Evolutionary conservation across 352 stramenopile genomes (phyloP).

Genomic region (Globisporangium paroecandrum): DNA sequence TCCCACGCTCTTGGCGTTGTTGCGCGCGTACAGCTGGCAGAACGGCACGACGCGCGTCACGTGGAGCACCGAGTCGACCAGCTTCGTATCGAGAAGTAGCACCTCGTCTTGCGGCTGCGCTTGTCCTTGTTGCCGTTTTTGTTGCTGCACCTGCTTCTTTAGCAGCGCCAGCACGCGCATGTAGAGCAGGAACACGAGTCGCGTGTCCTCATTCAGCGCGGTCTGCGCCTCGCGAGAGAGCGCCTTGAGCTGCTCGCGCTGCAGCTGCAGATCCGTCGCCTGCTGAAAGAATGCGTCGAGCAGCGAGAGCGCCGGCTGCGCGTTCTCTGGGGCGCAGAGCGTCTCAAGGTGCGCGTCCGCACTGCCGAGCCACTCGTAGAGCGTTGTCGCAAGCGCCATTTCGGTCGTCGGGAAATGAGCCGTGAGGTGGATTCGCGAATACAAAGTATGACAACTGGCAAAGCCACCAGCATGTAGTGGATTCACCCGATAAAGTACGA

Average conservation of each 20-base stretch:
- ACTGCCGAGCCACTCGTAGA: conserved; percentile 9
- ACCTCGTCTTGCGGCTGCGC: not conserved
- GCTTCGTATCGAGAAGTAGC: not conserved
- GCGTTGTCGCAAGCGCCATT: conserved; percentile 8
- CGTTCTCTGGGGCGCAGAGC: not conserved
- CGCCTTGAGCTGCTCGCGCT: conserved; percentile 14
- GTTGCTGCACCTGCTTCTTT: not conserved
- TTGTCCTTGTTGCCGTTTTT: not conserved
- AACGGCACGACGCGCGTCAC: conserved; percentile 53
- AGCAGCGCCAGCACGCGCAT: conserved; percentile 15
- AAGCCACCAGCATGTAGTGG: not conserved
- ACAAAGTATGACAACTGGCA: not conserved
- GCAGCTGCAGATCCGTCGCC: conserved; percentile 8
- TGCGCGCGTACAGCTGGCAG: conserved; percentile 51
- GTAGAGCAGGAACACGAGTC: conserved; percentile 16
- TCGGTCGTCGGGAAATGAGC: not conserved
- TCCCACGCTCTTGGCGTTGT: conserved; percentile 26
- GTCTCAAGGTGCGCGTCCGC: conserved; percentile 14
- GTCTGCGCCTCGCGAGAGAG: conserved; percentile 4
- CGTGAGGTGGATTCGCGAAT: not conserved
- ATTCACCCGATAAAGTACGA: not conserved
- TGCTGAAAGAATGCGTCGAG: conserved; percentile 17
- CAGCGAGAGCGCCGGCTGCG: not conserved
- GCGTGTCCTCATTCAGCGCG: conserved; percentile 12
- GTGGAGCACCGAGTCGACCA: conserved; percentile 39